Conservation (phyloP, 352 stramenopile genomes). For the Phytophthora macrochlamydospora region DNA sequence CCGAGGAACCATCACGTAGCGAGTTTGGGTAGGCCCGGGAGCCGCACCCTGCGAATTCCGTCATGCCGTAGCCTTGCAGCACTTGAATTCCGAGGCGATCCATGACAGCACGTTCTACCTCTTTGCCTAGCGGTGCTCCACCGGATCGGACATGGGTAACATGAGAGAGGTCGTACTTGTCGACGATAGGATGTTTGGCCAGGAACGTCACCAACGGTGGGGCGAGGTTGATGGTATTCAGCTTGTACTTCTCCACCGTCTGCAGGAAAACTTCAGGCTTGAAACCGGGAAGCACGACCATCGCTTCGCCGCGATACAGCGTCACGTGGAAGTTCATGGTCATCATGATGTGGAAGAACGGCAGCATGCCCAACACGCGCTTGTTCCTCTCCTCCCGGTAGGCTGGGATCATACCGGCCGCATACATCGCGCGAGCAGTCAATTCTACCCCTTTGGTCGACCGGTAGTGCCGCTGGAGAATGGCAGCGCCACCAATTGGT, state of each 20-base stretch:
- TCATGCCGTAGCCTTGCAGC: slow-evolving; percentile 61
- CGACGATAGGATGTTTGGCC: slow-evolving; percentile 86
- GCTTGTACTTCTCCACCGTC: slow-evolving; percentile 67
- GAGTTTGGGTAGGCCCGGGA: slow-evolving; percentile 18
- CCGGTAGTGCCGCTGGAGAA: slow-evolving; percentile 94
- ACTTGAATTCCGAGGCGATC: slow-evolving; percentile 57
- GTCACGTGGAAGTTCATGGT: slow-evolving; percentile 72
- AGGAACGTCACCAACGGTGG: slow-evolving; percentile 80
- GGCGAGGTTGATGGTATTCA: slow-evolving; percentile 56
- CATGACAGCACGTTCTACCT: slow-evolving; percentile 61
- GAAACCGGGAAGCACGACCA: slow-evolving; percentile 88
- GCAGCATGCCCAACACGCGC: slow-evolving; percentile 55
- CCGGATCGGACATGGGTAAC: slow-evolving; percentile 70
- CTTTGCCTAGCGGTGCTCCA: slow-evolving; percentile 82
- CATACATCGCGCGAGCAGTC: slow-evolving; percentile 79
- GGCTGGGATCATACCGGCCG: slow-evolving; percentile 63
- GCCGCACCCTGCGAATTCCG: slow-evolving; percentile 59
- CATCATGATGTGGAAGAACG: slow-evolving; percentile 94
- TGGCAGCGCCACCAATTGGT: slow-evolving; percentile 56
- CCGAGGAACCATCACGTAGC: slow-evolving; percentile 28
- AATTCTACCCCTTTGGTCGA: slow-evolving; percentile 89
- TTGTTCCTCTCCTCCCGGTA: slow-evolving; percentile 38
- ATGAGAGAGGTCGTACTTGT: slow-evolving; percentile 86
- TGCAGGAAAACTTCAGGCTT: slow-evolving; percentile 81
- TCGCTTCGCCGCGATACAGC: slow-evolving; percentile 57